Base-by-base conservation (phyloP, 495 filamentous ascomycete species). In the Cladorrhinum samala region DNA sequence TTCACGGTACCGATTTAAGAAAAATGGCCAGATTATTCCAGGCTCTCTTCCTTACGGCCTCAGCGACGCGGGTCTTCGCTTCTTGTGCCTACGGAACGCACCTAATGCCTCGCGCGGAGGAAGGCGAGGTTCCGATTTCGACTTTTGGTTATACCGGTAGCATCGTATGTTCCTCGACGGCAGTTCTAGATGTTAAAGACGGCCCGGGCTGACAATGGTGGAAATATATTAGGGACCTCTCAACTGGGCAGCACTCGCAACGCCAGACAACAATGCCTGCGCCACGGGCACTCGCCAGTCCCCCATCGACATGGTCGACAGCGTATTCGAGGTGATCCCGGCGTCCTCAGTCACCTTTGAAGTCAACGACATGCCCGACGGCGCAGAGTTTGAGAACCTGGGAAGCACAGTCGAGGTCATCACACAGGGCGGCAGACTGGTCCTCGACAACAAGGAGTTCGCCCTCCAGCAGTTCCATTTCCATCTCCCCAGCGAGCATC, bases 401-500 rank as follows among this genome's bases (percentile, higher is more conserved):
- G 80, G 80, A 40, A 73, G 76, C n/a, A 80, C 76, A 0, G 68
- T 85, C 36, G 77, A 85, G 71, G 74, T 82, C 39, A 69, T 75
- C 43, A 63, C 68, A 21, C 69, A 65, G 19, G 61, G 63, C 1
- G 73, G 69, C 13, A 61, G 58, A 1, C 61, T 82, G 14, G 71
- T 65, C 21, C 64, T 81, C 46, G 69, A 62, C 11, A 74, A 66
- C 27, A 70, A 63, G 49, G 63, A 65, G 1, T 86, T 79, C 56
- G 63, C 64, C 3, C 71, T 88, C 17, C 65, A 73, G 36, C 84
- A 88, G 58, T 86, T 85, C 70, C 84, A 88, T 63, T 83, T 87
- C 65, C 84, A 88, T 60, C 79, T 83, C 11, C 84, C 85, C 6
- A 78, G 76, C 60, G 85, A 88, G 70, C 85, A 87, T 61, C 74